Conservation (phyloP, 208 protist genomes). For the Vickermania ingenoplastis region DNA sequence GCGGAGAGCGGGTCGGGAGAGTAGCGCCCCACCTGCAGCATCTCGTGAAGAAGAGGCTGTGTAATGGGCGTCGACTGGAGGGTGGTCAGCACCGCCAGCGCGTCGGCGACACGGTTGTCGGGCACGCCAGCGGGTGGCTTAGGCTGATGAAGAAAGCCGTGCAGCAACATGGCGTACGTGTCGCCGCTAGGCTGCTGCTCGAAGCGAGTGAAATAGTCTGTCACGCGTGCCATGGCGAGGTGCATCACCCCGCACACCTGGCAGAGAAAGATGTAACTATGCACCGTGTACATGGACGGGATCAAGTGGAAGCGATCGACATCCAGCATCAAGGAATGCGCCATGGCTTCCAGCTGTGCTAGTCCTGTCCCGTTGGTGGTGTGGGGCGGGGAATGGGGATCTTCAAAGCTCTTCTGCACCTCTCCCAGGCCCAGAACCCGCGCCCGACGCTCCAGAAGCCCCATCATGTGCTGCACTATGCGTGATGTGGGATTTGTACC, state of each 20-base stretch:
- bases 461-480: slow-evolving; percentile 68
- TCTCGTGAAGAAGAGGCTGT: slow-evolving; percentile 50
- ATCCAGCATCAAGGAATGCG: slow-evolving; percentile 76
- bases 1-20: slow-evolving; percentile 48
- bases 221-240: slow-evolving; percentile 58
- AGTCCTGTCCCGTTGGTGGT: slow-evolving; percentile 7
- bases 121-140: neutral
- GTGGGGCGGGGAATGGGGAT: slow-evolving; percentile 1
- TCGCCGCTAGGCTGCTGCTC: slow-evolving; percentile 44
- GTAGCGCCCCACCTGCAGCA: slow-evolving; percentile 44
- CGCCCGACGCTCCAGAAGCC: slow-evolving; percentile 27
- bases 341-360: slow-evolving; percentile 43
- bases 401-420: neutral
- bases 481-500: slow-evolving; percentile 64
- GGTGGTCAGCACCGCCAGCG: slow-evolving; percentile 41
- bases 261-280: slow-evolving; percentile 65
- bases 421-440: neutral
- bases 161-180: slow-evolving; percentile 50
- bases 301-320: slow-evolving; percentile 56
- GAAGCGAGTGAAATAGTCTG: slow-evolving; percentile 62
- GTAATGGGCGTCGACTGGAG: slow-evolving; percentile 52
- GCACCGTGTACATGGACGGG: slow-evolving; percentile 64
- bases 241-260: slow-evolving; percentile 54
- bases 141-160: slow-evolving; percentile 32
- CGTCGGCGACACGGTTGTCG: slow-evolving; percentile 47